Evolutionary conservation across 257 asterid species (phyloP).

Genomic region (Petunia axillaris): DNA sequence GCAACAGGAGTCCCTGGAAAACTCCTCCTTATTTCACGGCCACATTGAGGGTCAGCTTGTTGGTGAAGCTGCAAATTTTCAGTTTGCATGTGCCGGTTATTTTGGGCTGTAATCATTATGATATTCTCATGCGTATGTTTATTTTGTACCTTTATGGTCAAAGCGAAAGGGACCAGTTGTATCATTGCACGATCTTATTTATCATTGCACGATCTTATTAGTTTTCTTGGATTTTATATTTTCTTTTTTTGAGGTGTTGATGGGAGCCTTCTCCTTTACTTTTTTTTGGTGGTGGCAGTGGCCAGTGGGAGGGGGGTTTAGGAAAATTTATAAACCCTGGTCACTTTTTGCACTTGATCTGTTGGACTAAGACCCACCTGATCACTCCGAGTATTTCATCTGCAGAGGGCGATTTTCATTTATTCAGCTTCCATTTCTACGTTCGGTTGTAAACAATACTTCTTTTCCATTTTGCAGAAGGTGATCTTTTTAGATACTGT

Average conservation of each 20-base stretch:
- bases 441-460: conserved; percentile 13
- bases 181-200: neutral
- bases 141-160: conserved; percentile 8
- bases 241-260: neutral
- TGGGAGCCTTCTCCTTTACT: neutral
- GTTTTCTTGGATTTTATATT: neutral
- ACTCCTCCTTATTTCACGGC: neutral
- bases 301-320: neutral
- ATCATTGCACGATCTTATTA: neutral
- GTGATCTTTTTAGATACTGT: conserved; percentile 80
- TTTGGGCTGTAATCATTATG: neutral
- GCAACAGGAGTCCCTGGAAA: neutral
- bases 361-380: too few relatives aligned
- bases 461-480: conserved; percentile 54
- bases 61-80: neutral
- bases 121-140: neutral
- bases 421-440: neutral
- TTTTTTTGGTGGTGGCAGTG: neutral
- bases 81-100: conserved; percentile 14
- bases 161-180: neutral
- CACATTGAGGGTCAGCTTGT: neutral
- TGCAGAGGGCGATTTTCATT: neutral
- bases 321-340: neutral
- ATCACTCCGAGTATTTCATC: conserved; percentile 1
- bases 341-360: too few relatives aligned